Base-by-base conservation (phyloP, 106 monocot genomes). In the Allium cepa region DNA sequence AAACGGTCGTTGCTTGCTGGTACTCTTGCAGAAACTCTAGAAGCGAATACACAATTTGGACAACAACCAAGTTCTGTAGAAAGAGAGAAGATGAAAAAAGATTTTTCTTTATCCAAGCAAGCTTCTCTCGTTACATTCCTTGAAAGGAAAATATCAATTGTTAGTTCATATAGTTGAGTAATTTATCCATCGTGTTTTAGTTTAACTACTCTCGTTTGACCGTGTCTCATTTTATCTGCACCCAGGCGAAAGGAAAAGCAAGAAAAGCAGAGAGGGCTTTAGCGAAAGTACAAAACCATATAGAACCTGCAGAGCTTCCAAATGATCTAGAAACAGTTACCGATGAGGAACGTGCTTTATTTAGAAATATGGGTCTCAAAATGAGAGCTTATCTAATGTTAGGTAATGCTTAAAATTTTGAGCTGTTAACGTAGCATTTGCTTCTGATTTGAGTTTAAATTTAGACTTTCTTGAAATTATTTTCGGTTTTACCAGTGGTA, bases 281-380 rank as follows among this genome's bases (percentile, higher is more conserved):
- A 70, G 81, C 83, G 3, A 88, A 91, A 72, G 85, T 96, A 53
- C 95, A 96, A 66, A 82, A 86, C 62, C 81, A 61, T 73, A 77
- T 96, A 17, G 67, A 73, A 13, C 95, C 95, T 26, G 79, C 91
- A 63, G 79, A 88, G 15, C 85, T 96, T 57, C 95, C 95, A 62
- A 83, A 76, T 62, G 95, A 96, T 84, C 70, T 96, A 50, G 95
- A 96, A 84, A 96, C 88, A 46, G 75, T 96, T 72, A 96, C 91
- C 9, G 91, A 96, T 70, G 95, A 96, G 69, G 95, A 96, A 63
- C 80, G 95, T 12, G 76, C 73, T 59, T 84, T 91, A 66, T 88
- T 78, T 77, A 88, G 95, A 18, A 77, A 83, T 50, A 86, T 96
- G 17, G 95, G 91, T 13, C 86, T 91, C 50, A 91, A 91, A 79